These are phyloP conservation scores for Aspergillus saccharolyticus DNA, from an alignment of 495 filamentous ascomycete genomes.

Conservation along the genomic window DNA sequence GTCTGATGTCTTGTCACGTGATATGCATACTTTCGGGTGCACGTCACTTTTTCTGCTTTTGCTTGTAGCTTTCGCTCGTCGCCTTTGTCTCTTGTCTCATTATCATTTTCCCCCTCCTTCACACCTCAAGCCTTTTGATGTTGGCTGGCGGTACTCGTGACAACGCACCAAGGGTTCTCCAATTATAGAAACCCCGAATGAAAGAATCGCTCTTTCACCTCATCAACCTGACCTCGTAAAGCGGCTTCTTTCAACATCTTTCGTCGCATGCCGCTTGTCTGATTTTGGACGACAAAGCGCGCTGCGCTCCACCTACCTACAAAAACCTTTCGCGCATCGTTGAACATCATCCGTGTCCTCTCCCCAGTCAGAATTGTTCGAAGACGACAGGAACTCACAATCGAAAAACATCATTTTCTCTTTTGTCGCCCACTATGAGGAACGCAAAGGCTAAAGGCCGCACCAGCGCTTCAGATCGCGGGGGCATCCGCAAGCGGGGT, in stretches of 20 bases:
- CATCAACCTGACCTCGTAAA: not conserved
- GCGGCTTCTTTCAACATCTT: not conserved
- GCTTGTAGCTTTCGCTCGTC: not conserved
- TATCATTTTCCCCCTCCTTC: not conserved
- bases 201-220: not conserved
- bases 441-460: constrained; percentile 32
- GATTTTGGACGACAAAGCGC: constrained; percentile 23
- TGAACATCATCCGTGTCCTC: constrained; percentile 6
- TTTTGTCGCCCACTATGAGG: constrained; percentile 27
- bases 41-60: constrained; percentile 31
- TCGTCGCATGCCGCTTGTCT: constrained; percentile 22
- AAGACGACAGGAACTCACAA: no score
- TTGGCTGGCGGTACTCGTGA: not conserved
- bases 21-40: constrained; percentile 16
- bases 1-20: constrained; percentile 20
- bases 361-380: no score
- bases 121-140: not conserved
- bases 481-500: constrained; percentile 69
- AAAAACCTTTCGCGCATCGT: constrained; percentile 4
- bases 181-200: not conserved
- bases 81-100: not conserved
- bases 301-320: constrained; percentile 20
- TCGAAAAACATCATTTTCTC: constrained; percentile 1
- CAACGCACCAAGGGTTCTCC: not conserved
- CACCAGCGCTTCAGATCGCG: constrained; percentile 40